Evolutionary conservation across 2,329 filamentous ascomycete genomes (phyloP).

Genomic region (Amauroascus verrucosus): DNA sequence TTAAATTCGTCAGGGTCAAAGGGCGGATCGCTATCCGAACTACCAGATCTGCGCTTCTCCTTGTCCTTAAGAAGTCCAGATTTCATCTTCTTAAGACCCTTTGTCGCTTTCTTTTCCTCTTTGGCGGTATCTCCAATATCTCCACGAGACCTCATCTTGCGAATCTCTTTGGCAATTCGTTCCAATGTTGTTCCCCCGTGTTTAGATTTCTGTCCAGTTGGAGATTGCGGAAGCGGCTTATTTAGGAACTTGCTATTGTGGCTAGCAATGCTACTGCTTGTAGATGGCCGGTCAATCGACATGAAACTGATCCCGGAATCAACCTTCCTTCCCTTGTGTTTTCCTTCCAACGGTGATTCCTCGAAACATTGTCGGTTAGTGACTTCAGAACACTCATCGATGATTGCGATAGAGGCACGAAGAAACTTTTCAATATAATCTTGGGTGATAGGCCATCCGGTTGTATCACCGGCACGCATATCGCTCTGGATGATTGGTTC

Average conservation of each 20-base stretch:
- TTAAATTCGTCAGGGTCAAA: slow-evolving; percentile 44
- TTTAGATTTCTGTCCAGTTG: slow-evolving; percentile 32
- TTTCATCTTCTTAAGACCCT: slow-evolving; percentile 29
- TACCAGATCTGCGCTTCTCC: slow-evolving; percentile 24
- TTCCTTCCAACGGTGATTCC: slow-evolving; percentile 23
- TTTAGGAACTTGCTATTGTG: slow-evolving; percentile 21
- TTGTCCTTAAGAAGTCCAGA: slow-evolving; percentile 24
- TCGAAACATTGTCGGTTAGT: slow-evolving; percentile 34
- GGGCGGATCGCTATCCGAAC: slow-evolving; percentile 29
- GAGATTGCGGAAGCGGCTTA: slow-evolving; percentile 9
- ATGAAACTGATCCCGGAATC: slow-evolving; percentile 56
- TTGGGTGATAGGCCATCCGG: slow-evolving; percentile 44
- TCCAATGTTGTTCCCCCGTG: slow-evolving; percentile 44
- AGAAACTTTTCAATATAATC: slow-evolving; percentile 50
- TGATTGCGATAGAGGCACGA: slow-evolving; percentile 48
- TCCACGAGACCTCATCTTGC: slow-evolving; percentile 47
- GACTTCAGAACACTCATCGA: slow-evolving; percentile 49
- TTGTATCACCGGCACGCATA: slow-evolving; percentile 42
- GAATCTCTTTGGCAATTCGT: slow-evolving; percentile 50
- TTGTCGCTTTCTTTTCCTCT: slow-evolving; percentile 20
- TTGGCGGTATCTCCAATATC: slow-evolving; percentile 38
- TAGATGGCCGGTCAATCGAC: slow-evolving; percentile 29
- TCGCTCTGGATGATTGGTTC: slow-evolving; percentile 45
- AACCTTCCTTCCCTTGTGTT: slow-evolving; percentile 44
- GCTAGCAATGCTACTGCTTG: slow-evolving; percentile 29